Conservation (phyloP, 306 rosid species). For the Inga laurina region DNA sequence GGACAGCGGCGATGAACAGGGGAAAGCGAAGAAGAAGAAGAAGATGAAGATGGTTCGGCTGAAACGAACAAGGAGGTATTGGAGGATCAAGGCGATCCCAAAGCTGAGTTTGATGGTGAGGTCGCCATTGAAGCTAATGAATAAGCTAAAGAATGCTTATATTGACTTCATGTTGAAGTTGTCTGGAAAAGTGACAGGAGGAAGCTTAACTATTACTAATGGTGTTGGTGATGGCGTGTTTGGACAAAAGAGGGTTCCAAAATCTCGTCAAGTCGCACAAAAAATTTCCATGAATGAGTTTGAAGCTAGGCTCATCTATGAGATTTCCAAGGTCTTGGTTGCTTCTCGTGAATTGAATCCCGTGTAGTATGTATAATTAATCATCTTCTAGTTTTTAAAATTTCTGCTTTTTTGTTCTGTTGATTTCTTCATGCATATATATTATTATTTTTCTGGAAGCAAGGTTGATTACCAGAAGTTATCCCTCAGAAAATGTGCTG, state of each 20-base stretch:
- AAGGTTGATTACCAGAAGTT: neutral
- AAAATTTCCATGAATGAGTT: slow-evolving; percentile 23
- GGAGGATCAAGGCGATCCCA: slow-evolving; percentile 43
- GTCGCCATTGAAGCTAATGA: slow-evolving; percentile 54
- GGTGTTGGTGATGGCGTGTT: slow-evolving; percentile 26
- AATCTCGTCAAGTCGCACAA: slow-evolving; percentile 6
- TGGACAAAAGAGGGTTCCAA: slow-evolving; percentile 42
- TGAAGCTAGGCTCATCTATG: neutral
- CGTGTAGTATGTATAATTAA: neutral
- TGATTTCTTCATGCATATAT: too few species aligned
- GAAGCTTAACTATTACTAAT: slow-evolving; percentile 3
- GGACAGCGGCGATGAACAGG: neutral
- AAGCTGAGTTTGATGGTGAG: slow-evolving; percentile 38
- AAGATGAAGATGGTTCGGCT: slow-evolving; percentile 19
- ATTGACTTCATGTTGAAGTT: slow-evolving; percentile 46
- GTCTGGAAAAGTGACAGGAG: slow-evolving; percentile 35
- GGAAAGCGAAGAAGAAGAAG: slow-evolving; percentile 18
- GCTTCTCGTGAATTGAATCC: slow-evolving; percentile 11
- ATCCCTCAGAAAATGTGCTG: neutral
- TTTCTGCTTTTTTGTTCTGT: neutral
- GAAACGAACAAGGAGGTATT: slow-evolving; percentile 36
- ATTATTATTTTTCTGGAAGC: neutral
- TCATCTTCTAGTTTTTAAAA: neutral
- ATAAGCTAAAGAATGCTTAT: slow-evolving; percentile 48
- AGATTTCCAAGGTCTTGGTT: slow-evolving; percentile 5